A percentile compares a stretch with the other conserved stretches of the same genome.
phyloP scores from a whole-genome alignment of 768 basidiomycete species.

The Termitomyces sp. region DNA sequence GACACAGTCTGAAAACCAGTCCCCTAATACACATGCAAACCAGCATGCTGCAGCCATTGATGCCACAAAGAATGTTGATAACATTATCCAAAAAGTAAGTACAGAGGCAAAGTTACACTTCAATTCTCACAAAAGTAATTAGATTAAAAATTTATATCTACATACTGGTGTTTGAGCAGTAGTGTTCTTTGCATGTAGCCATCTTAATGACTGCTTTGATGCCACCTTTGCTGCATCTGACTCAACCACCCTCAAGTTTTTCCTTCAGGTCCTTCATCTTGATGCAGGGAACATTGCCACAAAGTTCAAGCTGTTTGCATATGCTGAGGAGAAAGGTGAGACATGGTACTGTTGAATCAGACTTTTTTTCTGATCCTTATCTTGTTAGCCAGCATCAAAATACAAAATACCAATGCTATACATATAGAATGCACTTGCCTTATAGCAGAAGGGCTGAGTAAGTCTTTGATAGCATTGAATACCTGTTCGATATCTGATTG shows the following conservation, averaged over 20 bases:
- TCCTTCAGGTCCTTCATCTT: neutral
- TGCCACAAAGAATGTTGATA: neutral
- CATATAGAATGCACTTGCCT: neutral
- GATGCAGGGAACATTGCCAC: neutral
- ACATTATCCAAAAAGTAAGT: neutral
- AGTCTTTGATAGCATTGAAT: too few relatives aligned
- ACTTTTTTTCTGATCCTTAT: too few relatives aligned
- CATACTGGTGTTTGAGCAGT: neutral
- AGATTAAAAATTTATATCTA: neutral
- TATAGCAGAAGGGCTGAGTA: neutral
- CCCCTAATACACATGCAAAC: neutral
- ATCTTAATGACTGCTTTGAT: neutral
- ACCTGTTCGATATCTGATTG: too few relatives aligned
- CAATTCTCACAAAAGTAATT: too few relatives aligned
- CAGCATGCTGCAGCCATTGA: neutral
- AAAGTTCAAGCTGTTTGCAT: neutral
- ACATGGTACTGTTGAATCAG: too few relatives aligned
- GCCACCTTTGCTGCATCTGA: neutral
- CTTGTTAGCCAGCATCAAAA: neutral
- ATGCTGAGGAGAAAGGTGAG: neutral
- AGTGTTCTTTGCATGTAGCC: neutral
- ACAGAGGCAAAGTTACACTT: neutral
- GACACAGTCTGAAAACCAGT: too few relatives aligned
- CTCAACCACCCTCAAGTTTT: neutral
- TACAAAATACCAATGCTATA: neutral